Evolutionary conservation across 2,329 filamentous ascomycete species (phyloP).

Genomic region (Paramyrothecium roridum): DNA sequence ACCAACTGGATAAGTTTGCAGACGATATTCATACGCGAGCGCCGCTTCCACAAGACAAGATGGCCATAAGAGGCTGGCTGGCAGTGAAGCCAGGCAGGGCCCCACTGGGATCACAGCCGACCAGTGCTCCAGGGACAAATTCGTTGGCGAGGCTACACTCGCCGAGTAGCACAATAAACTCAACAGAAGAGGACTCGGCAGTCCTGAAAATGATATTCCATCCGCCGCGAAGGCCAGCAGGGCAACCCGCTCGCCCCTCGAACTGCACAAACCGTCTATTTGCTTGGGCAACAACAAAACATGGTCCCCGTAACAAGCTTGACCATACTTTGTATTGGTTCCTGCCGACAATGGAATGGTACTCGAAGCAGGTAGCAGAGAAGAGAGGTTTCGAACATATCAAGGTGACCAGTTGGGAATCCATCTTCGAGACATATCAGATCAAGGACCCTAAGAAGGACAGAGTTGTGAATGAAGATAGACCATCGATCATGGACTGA

Average conservation of each 20-base stretch:
- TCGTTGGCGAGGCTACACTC: neutral
- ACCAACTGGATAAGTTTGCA: constrained; percentile 29
- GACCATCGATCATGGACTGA: neutral
- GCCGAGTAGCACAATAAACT: constrained; percentile 10
- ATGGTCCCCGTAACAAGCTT: neutral
- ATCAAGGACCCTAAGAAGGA: constrained; percentile 19
- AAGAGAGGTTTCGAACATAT: constrained; percentile 50
- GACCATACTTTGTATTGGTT: constrained; percentile 31
- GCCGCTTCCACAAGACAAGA: constrained; percentile 23
- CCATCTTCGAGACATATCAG: constrained; percentile 28
- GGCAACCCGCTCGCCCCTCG: constrained; percentile 10
- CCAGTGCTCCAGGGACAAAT: no score
- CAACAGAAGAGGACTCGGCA: constrained; percentile 10
- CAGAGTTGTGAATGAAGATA: neutral
- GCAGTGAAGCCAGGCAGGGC: constrained; percentile 16
- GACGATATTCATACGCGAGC: constrained; percentile 28
- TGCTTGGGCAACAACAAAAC: constrained; percentile 27
- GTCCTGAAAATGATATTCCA: constrained; percentile 40
- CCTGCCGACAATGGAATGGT: constrained; percentile 49
- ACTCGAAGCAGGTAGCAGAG: constrained; percentile 40
- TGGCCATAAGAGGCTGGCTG: constrained; percentile 36
- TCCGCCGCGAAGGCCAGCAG: constrained; percentile 33
- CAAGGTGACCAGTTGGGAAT: constrained; percentile 38
- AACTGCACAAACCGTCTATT: constrained; percentile 43
- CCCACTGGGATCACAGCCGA: neutral